phyloP scores from a whole-genome alignment of 2,329 filamentous ascomycete genomes.

The Coniochaeta sp. region DNA sequence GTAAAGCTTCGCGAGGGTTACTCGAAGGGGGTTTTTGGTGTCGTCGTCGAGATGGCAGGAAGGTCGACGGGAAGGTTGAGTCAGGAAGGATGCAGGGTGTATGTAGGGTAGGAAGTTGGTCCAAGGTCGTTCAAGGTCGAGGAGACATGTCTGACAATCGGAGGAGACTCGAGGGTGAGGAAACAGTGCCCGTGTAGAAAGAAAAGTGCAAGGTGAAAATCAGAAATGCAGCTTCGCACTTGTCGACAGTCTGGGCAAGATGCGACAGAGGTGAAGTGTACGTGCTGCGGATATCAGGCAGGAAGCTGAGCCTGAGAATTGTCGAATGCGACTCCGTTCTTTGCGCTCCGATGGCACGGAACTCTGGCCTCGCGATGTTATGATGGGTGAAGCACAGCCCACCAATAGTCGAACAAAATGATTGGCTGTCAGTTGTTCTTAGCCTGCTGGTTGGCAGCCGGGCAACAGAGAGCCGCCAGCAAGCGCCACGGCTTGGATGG shows the following conservation, averaged over 20 bases:
- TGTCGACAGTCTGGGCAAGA: neutral
- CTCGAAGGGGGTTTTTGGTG: neutral
- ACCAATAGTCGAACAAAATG: slow-evolving; percentile 16
- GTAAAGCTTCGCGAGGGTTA: neutral
- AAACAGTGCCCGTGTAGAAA: neutral
- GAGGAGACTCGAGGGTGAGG: neutral
- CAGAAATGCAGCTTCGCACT: neutral
- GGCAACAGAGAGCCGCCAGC: slow-evolving; percentile 21
- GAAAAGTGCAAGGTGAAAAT: neutral
- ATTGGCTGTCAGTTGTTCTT: slow-evolving; percentile 24
- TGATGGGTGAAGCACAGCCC: slow-evolving; percentile 24
- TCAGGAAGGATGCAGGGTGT: neutral
- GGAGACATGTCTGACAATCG: neutral
- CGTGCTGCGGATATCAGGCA: neutral
- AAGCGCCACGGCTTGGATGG: neutral
- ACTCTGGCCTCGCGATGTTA: slow-evolving; percentile 29
- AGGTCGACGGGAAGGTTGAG: neutral
- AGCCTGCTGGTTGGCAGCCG: slow-evolving; percentile 21
- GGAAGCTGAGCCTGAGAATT: neutral
- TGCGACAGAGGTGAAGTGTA: neutral
- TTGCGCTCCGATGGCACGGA: neutral
- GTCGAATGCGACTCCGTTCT: slow-evolving; percentile 1
- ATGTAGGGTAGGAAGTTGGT: neutral
- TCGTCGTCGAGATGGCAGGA: neutral
- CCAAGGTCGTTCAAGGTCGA: neutral